A percentile compares a stretch with the other conserved stretches of the same genome.
Conservation (phyloP, 768 basidiomycete species). For the Pleurotus tuoliensis region DNA sequence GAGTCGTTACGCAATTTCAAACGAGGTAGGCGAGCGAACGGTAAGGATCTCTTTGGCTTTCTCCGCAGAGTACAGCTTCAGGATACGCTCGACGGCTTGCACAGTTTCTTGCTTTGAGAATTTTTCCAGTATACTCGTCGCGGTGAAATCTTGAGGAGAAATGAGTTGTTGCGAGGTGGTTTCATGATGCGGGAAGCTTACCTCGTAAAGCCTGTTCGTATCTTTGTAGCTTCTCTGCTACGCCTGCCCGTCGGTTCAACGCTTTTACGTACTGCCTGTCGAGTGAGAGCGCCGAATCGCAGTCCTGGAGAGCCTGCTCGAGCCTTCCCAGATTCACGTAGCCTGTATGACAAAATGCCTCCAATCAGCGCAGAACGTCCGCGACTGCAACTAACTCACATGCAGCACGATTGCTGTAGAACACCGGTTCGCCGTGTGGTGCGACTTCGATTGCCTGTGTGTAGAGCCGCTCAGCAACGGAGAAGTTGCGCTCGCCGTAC, state of each 20-base stretch:
- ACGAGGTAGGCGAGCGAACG: conserved; percentile 31
- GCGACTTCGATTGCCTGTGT: conserved; percentile 72
- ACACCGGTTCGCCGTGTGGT: conserved; percentile 84
- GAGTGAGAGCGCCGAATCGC: conserved; percentile 80
- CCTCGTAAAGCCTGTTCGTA: conserved; percentile 79
- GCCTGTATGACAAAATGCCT: conserved; percentile 30
- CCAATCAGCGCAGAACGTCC: background rate
- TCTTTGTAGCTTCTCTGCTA: conserved; percentile 72
- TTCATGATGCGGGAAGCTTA: conserved; percentile 25
- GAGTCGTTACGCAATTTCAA: too few species aligned
- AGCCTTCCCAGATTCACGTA: conserved; percentile 86
- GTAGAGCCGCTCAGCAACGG: conserved; percentile 59
- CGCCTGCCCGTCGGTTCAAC: conserved; percentile 83
- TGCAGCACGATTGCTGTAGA: conserved; percentile 95
- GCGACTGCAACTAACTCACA: conserved; percentile 46
- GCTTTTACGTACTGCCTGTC: conserved; percentile 88
- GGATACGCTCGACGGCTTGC: conserved; percentile 83
- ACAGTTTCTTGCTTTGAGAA: conserved; percentile 82
- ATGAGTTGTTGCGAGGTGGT: background rate
- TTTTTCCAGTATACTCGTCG: conserved; percentile 91
- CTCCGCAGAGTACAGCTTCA: conserved; percentile 74
- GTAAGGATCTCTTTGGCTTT: conserved; percentile 71
- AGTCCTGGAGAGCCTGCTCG: conserved; percentile 83
- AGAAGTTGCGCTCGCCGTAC: conserved; percentile 61
- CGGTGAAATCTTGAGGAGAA: conserved; percentile 74